Base-by-base conservation (phyloP, 345 rosid genomes). In the Eucalyptus pumila region DNA sequence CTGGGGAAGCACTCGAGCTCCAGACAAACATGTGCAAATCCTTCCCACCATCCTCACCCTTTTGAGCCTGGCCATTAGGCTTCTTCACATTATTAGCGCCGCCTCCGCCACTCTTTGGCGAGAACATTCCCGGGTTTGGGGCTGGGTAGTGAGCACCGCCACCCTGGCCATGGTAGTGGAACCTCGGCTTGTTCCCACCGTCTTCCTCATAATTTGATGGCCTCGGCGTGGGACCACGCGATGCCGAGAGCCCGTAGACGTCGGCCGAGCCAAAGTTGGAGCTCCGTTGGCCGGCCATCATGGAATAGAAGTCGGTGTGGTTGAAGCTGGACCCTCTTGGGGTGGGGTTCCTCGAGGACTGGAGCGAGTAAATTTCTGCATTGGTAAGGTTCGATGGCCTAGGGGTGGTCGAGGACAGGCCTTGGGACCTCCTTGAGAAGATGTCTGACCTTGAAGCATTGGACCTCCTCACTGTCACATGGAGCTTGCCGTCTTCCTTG, bases 1-100 rank as follows among this genome's bases (percentile, higher is more conserved):
- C 99, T 19, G 99, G 99, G 12, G 99, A 98, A 19, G 98, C 97
- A 69, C 97, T 98, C 6, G 98, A 96, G 90, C 99, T 98, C 99
- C 99, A 98, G 19, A 98, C 99, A 89, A 96, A 97, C 99, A 98
- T 97, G 51, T 95, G 99, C 62, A 98, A 96, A 91, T 98, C 99
- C 91, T 90, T 95, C 5, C 95, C 95, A 80, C 94, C 95, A 26
- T 91, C 94, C 65, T 92, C 96, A 45, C 80, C 56, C 86, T 92
- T 93, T 76, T 37, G 83, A 76, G 83, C 83, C 86, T 88, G 90
- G 89, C 90, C 94, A 92, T 93, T 95, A 49, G 91, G 91, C 87
- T 56, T 89, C 85, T 52, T 69, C 89, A 87, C 80, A 92, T 95
- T 37, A 37, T 76, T 76, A 37, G 15, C 27, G 91, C 89, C 89